Evolutionary conservation across 345 rosid genomes (phyloP).

Genomic region (Citrus glauca): DNA sequence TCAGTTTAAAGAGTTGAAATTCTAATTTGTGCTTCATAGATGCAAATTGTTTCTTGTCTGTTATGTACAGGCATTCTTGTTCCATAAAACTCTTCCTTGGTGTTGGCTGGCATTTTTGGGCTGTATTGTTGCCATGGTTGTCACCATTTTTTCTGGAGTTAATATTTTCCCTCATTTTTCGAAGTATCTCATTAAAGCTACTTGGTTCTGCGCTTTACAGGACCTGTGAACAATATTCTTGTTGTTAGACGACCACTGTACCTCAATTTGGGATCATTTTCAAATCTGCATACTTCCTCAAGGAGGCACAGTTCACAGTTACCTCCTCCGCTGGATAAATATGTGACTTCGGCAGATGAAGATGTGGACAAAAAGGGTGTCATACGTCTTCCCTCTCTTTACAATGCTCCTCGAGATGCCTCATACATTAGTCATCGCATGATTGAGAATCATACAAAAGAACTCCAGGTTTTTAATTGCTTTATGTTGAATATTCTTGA

Average conservation of each 20-base stretch:
- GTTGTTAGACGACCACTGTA: slow-evolving; percentile 41
- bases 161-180: background rate
- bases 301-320: slow-evolving; percentile 44
- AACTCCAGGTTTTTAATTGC: slow-evolving; percentile 57
- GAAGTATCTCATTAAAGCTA: background rate
- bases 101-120: background rate
- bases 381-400: slow-evolving; percentile 36
- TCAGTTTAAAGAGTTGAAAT: background rate
- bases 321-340: slow-evolving; percentile 68
- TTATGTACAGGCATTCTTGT: background rate
- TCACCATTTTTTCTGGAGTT: background rate
- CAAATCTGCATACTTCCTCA: slow-evolving; percentile 35
- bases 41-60: background rate
- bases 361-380: slow-evolving; percentile 25
- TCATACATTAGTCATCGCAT: slow-evolving; percentile 38
- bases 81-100: background rate
- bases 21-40: background rate
- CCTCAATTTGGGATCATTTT: slow-evolving; percentile 13
- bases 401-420: slow-evolving; percentile 20
- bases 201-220: slow-evolving; percentile 25
- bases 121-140: background rate
- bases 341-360: slow-evolving; percentile 40
- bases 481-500: background rate
- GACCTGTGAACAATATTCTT: slow-evolving; percentile 67
- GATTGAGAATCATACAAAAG: slow-evolving; percentile 54